A percentile compares a stretch with the other conserved stretches of the same genome.
Conservation (phyloP, 805 yeast genomes). For the Suhomyces vadensis region DNA sequence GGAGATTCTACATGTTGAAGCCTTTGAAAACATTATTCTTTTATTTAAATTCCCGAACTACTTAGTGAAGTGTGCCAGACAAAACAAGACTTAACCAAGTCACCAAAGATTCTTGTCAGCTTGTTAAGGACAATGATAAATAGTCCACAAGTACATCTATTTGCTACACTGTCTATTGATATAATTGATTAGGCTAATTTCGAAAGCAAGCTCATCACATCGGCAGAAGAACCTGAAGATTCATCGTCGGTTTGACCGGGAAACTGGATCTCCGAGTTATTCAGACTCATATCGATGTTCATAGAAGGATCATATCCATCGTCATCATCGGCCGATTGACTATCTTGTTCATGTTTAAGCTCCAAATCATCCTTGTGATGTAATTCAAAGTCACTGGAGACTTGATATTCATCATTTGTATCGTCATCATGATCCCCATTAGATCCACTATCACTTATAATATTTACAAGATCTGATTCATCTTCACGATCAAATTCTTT, state of each 20-base stretch:
- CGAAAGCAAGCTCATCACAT: slow-evolving; percentile 36
- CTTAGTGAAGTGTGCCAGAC: too few species aligned
- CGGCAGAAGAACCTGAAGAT: slow-evolving; percentile 10
- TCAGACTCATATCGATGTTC: slow-evolving; percentile 5
- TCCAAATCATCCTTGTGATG: slow-evolving; percentile 36
- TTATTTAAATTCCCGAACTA: too few species aligned
- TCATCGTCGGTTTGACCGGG: neutral
- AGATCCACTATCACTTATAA: slow-evolving; percentile 20
- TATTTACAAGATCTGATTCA: slow-evolving; percentile 22
- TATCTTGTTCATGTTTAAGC: slow-evolving; percentile 28
- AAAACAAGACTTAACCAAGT: too few species aligned
- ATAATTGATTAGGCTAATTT: slow-evolving; percentile 22
- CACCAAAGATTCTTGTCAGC: too few species aligned
- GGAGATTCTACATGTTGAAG: too few species aligned
- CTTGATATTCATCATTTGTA: slow-evolving; percentile 11
- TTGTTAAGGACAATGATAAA: too few species aligned
- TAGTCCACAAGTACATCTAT: too few species aligned
- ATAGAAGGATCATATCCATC: slow-evolving; percentile 4
- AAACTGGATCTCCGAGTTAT: neutral
- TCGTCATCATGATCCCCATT: slow-evolving; percentile 15
- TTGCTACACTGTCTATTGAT: neutral
- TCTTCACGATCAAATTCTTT: slow-evolving; percentile 44
- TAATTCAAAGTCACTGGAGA: slow-evolving; percentile 18
- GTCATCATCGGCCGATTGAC: slow-evolving; percentile 3
- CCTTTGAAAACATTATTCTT: too few species aligned